These are phyloP conservation scores for Phytophthora podocarpi DNA, from an alignment of 352 stramenopile genomes.

Conservation along the genomic window DNA sequence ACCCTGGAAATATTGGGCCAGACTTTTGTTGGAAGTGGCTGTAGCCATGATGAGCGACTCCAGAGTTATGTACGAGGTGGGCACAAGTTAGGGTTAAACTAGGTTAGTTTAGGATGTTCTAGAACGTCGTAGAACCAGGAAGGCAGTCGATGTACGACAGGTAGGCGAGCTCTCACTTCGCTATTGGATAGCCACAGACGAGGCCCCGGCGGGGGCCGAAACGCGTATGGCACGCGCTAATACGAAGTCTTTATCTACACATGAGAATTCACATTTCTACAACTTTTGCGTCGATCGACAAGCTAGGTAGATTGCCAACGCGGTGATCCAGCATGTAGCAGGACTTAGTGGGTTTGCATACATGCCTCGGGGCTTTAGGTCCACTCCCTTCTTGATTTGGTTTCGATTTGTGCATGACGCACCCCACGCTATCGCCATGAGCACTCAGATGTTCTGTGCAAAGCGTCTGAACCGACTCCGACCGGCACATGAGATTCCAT, in stretches of 20 bases:
- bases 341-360: too few species aligned
- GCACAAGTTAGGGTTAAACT: not conserved
- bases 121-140: not conserved
- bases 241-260: too few species aligned
- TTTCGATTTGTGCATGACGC: too few species aligned
- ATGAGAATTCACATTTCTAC: not conserved
- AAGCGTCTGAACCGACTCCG: constrained; percentile 18
- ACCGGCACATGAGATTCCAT: constrained; percentile 1
- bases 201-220: not conserved
- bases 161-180: not conserved
- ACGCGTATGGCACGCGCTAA: not conserved
- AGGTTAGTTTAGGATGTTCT: not conserved
- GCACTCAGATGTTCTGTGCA: constrained; percentile 4
- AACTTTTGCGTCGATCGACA: too few species aligned
- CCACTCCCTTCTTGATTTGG: too few species aligned
- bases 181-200: not conserved
- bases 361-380: too few species aligned
- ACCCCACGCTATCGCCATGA: not conserved
- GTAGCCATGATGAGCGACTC: too few species aligned
- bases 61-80: too few species aligned
- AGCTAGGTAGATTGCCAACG: too few species aligned
- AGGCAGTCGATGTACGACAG: not conserved
- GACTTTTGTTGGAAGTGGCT: too few species aligned
- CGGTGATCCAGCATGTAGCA: too few species aligned
- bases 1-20: constrained; percentile 2